Percentiles rank a stretch among this genome's conserved stretches.
Conservation (phyloP, 306 rosid genomes). For the Ammopiptanthus mongolicus region DNA sequence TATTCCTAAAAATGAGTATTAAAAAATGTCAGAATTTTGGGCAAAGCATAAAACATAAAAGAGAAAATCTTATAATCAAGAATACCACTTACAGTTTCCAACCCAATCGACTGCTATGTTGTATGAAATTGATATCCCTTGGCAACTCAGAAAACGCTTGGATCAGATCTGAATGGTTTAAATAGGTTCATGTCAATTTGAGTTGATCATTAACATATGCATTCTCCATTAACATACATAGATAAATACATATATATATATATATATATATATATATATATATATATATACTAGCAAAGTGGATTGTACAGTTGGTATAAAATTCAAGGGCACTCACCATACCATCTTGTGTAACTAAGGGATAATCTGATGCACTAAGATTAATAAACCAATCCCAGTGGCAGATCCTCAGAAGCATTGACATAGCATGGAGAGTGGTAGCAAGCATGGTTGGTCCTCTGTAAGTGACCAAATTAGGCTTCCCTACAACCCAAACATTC, state of each 20-base stretch:
- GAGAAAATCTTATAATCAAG: not conserved
- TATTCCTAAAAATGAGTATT: conserved; percentile 48
- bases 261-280: no score
- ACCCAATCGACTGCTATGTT: conserved; percentile 79
- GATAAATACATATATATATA: no score
- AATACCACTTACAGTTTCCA: conserved; percentile 62
- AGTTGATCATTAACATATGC: not conserved
- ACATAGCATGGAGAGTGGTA: conserved; percentile 82
- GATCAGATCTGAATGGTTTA: conserved; percentile 59
- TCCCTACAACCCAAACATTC: conserved; percentile 80
- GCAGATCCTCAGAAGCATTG: conserved; percentile 59
- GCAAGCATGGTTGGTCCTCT: conserved; percentile 98
- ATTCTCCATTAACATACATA: no score
- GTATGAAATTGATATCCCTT: conserved; percentile 73
- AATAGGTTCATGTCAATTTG: not conserved
- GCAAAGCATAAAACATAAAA: not conserved
- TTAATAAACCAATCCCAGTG: conserved; percentile 93
- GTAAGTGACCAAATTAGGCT: conserved; percentile 76
- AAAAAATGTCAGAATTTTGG: not conserved
- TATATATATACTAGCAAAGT: not conserved
- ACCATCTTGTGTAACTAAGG: conserved; percentile 94
- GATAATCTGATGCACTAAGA: conserved; percentile 95
- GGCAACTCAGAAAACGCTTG: conserved; percentile 74
- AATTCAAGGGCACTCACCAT: conserved; percentile 73
- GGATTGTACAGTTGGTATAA: not conserved